These are phyloP conservation scores for Saccharomycopsis sp. DNA, from an alignment of 805 yeast genomes.

Conservation along the genomic window DNA sequence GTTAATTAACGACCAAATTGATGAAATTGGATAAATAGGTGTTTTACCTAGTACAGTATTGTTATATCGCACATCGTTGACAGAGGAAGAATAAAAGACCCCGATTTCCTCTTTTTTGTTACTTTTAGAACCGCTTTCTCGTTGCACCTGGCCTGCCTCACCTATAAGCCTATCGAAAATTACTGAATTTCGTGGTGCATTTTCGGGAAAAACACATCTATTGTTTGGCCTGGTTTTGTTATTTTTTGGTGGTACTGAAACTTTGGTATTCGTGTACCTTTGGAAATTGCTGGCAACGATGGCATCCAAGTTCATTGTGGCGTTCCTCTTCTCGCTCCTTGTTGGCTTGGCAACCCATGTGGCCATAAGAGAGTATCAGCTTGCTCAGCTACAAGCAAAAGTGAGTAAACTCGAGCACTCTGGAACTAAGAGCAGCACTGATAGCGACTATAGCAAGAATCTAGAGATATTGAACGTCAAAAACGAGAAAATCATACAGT, in stretches of 20 bases:
- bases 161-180: no score
- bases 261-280: background rate
- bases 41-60: background rate
- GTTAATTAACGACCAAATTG: background rate
- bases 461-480: background rate
- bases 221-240: no score
- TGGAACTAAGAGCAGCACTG: background rate
- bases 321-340: background rate
- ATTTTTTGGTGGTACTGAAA: background rate
- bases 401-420: background rate
- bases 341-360: background rate
- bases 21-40: background rate
- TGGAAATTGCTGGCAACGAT: no score
- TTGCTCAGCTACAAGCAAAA: background rate
- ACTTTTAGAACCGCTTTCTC: no score
- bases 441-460: background rate
- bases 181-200: no score
- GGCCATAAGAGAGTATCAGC: background rate
- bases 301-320: background rate
- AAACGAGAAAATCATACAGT: constrained; percentile 2
- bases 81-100: background rate
- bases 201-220: background rate
- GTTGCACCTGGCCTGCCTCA: no score
- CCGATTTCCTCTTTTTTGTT: background rate
- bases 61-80: background rate